Evolutionary conservation across 2,329 filamentous ascomycete genomes (phyloP).

Genomic region (Pleurostoma richardsiae): DNA sequence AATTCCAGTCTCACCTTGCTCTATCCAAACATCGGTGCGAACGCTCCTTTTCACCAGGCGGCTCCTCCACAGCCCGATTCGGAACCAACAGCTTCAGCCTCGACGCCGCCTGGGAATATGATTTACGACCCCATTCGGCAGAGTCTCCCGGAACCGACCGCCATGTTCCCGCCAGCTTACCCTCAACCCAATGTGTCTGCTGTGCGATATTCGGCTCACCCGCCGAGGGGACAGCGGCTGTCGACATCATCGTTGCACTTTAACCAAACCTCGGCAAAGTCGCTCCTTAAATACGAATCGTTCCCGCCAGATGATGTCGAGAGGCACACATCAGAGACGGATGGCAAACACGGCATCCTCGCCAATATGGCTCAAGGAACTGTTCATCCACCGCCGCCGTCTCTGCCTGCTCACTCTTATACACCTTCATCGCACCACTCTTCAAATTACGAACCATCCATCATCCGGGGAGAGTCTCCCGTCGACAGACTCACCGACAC

Average conservation of each 20-base stretch:
- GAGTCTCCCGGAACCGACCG: slow-evolving; percentile 41
- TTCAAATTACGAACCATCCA: slow-evolving; percentile 35
- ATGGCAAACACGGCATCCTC: slow-evolving; percentile 18
- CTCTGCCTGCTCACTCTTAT: slow-evolving; percentile 20
- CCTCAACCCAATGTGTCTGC: slow-evolving; percentile 44
- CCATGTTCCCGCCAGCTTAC: slow-evolving; percentile 44
- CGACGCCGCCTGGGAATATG: slow-evolving; percentile 52
- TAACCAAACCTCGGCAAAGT: slow-evolving; percentile 9
- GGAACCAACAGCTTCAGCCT: slow-evolving; percentile 7
- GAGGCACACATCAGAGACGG: slow-evolving; percentile 20
- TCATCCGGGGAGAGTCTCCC: slow-evolving; percentile 32
- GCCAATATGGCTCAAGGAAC: slow-evolving; percentile 12
- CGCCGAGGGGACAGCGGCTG: slow-evolving; percentile 16
- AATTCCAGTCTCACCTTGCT: slow-evolving; percentile 79
- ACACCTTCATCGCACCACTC: slow-evolving; percentile 36
- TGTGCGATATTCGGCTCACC: slow-evolving; percentile 36
- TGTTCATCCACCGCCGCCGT: slow-evolving; percentile 12
- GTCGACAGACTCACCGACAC: slow-evolving; percentile 32
- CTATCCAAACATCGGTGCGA: slow-evolving; percentile 55
- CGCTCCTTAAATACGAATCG: slow-evolving; percentile 20
- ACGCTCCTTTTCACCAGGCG: slow-evolving; percentile 17
- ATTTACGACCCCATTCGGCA: slow-evolving; percentile 56
- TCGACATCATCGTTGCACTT: slow-evolving; percentile 11
- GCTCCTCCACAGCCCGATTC: slow-evolving; percentile 17
- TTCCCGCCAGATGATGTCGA: slow-evolving; percentile 16